A percentile compares a stretch with the other conserved stretches of the same genome.
Conservation (phyloP, 495 filamentous ascomycete species). For the Aspergillus panamensis region DNA sequence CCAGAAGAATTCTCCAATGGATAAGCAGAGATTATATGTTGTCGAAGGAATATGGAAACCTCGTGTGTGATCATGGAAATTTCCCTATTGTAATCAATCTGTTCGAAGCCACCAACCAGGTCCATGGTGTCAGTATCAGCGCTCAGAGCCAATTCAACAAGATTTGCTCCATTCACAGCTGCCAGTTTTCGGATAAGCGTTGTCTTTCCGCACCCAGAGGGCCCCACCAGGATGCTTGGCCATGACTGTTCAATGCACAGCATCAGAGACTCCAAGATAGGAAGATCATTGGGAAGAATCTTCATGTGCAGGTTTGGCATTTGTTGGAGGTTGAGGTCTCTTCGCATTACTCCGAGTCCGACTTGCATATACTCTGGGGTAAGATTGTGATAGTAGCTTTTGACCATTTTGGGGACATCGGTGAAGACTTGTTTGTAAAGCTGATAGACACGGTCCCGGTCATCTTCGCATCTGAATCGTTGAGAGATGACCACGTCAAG, state of each 20-base stretch:
- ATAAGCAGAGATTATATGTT: slow-evolving; percentile 49
- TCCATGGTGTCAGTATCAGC: slow-evolving; percentile 96
- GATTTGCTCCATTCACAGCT: slow-evolving; percentile 62
- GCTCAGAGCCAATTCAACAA: slow-evolving; percentile 80
- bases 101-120: slow-evolving; percentile 93
- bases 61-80: slow-evolving; percentile 52
- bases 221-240: slow-evolving; percentile 83
- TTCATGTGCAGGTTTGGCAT: slow-evolving; percentile 53
- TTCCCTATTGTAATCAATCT: slow-evolving; percentile 75
- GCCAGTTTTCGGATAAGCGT: slow-evolving; percentile 75
- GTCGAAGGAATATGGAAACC: slow-evolving; percentile 52
- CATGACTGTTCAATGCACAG: slow-evolving; percentile 80
- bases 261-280: slow-evolving; percentile 78
- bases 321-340: slow-evolving; percentile 56
- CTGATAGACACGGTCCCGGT: slow-evolving; percentile 58
- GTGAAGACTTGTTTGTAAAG: slow-evolving; percentile 59
- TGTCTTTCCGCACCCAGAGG: slow-evolving; percentile 84
- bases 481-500: slow-evolving; percentile 82
- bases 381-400: slow-evolving; percentile 61
- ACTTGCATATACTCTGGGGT: slow-evolving; percentile 70
- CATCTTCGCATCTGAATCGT: slow-evolving; percentile 70
- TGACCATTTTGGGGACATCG: slow-evolving; percentile 29
- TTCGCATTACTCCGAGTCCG: slow-evolving; percentile 65
- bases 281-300: slow-evolving; percentile 54
- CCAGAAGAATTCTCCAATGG: slow-evolving; percentile 36